Evolutionary conservation across 768 basidiomycete genomes (phyloP), one percentile per base, ranked within the genome.

Genomic region (Infundibulicybe gibba): DNA sequence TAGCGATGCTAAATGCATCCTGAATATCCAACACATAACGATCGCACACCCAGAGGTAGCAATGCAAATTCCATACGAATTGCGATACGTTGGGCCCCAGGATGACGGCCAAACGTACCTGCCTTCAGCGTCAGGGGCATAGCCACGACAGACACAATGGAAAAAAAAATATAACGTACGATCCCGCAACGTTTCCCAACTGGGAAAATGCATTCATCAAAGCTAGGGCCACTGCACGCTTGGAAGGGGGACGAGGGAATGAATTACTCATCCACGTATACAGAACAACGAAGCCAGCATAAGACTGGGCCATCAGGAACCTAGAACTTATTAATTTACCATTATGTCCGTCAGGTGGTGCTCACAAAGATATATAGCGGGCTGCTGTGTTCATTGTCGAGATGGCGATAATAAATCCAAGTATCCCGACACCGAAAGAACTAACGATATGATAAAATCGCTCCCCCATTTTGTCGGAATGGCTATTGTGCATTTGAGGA

Each of bases 101-200:
- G 49, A 54, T 32, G 61, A 65, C 10, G 81, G 85, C 83, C 84
- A 88, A 37, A 83, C 69, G 58, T 87, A 87, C 34, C 81, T 81
- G 52, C 37, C 55, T 16, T 45, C 35, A 20, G 32, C 14, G 43
- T 56, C 43, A 52, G 44, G 46, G 37, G 40, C n/a, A n/a, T n/a
- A n/a, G n/a, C 32, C 39, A 20, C 15, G 30, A 41, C n/a, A 17
- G 49, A 43, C 20, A 12, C 5, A 21, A 31, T 34, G 14, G 39
- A 40, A 34, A n/a, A n/a, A n/a, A n/a, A 21, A n/a, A 55, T 58
- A 35, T 30, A n/a, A 12, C 5, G 67, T 67, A 90, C 70, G 88
- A 85, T 51, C 91, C 90, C n/a, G 84, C 74, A 47, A 94, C 72
- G 64, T 93, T 94, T 4, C 92, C 93, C 19, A 93, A 71, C 58